Percentiles rank a stretch among this genome's conserved stretches.
These are phyloP conservation scores for Populus tomentosa DNA, from an alignment of 441 rosid genomes.

Conservation along the genomic window DNA sequence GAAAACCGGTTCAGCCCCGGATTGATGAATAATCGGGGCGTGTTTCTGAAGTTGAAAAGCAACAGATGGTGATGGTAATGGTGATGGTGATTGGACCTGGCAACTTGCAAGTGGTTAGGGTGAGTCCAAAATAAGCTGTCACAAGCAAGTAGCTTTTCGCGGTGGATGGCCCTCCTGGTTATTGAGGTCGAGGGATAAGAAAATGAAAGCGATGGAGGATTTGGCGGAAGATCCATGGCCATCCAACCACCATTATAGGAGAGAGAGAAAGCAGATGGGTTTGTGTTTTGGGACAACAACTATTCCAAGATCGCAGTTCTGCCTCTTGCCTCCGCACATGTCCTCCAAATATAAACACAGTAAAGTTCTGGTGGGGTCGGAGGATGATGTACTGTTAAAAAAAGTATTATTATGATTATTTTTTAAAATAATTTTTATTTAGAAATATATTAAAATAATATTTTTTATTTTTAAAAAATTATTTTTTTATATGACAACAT, in stretches of 20 bases:
- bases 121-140: constrained; percentile 16
- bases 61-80: not conserved
- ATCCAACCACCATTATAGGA: constrained; percentile 13
- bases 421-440: no score
- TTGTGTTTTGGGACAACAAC: not conserved
- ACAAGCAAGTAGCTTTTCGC: constrained; percentile 14
- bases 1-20: not conserved
- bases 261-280: constrained; percentile 2
- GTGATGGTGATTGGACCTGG: not conserved
- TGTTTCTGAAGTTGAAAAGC: not conserved
- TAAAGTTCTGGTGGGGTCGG: not conserved
- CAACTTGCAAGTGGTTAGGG: not conserved
- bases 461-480: no score
- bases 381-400: not conserved
- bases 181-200: not conserved
- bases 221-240: constrained; percentile 6
- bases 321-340: not conserved
- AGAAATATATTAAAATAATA: no score
- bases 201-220: constrained; percentile 8
- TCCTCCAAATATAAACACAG: not conserved
- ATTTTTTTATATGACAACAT: no score
- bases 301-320: not conserved
- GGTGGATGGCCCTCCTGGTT: not conserved
- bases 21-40: not conserved
- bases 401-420: no score